Conservation (phyloP, 2,329 filamentous ascomycete species). For the Allantophomopsis lycopodina region DNA sequence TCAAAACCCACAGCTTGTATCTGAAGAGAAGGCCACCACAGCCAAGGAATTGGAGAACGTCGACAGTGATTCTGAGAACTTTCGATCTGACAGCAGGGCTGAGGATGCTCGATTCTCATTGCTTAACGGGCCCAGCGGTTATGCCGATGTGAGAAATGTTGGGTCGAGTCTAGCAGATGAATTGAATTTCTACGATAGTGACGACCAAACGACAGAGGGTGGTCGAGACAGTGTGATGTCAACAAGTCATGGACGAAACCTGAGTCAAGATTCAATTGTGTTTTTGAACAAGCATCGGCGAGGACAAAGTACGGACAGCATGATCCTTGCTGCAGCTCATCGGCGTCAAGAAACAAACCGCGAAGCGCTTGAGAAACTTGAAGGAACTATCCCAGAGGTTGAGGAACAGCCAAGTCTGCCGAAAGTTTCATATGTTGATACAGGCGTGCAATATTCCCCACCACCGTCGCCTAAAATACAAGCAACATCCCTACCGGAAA, state of each 20-base stretch:
- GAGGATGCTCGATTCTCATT: slow-evolving; percentile 63
- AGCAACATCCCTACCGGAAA: slow-evolving; percentile 11
- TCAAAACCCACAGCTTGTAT: too few species aligned
- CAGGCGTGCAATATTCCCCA: slow-evolving; percentile 72
- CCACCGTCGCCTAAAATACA: slow-evolving; percentile 54
- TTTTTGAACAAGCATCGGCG: slow-evolving; percentile 36
- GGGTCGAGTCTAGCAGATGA: slow-evolving; percentile 82
- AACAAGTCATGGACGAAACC: slow-evolving; percentile 34
- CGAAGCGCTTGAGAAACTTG: slow-evolving; percentile 38
- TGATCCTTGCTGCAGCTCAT: slow-evolving; percentile 39
- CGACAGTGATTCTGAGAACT: slow-evolving; percentile 53
- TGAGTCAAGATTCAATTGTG: slow-evolving; percentile 42
- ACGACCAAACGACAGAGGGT: slow-evolving; percentile 60
- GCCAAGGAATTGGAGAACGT: slow-evolving; percentile 23
- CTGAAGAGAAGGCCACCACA: slow-evolving; percentile 24
- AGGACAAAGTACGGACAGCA: slow-evolving; percentile 44
- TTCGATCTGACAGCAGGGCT: slow-evolving; percentile 61
- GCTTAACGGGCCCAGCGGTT: slow-evolving; percentile 38
- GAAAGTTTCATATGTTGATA: slow-evolving; percentile 51
- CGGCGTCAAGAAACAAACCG: slow-evolving; percentile 38
- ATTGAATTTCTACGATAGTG: slow-evolving; percentile 73
- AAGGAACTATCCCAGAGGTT: slow-evolving; percentile 35
- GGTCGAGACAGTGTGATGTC: slow-evolving; percentile 50
- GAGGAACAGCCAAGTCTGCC: slow-evolving; percentile 26
- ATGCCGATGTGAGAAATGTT: slow-evolving; percentile 39